These are phyloP conservation scores for Cylindricascospora bacillispora DNA, from an alignment of 1,139 yeast species.

Conservation along the genomic window DNA sequence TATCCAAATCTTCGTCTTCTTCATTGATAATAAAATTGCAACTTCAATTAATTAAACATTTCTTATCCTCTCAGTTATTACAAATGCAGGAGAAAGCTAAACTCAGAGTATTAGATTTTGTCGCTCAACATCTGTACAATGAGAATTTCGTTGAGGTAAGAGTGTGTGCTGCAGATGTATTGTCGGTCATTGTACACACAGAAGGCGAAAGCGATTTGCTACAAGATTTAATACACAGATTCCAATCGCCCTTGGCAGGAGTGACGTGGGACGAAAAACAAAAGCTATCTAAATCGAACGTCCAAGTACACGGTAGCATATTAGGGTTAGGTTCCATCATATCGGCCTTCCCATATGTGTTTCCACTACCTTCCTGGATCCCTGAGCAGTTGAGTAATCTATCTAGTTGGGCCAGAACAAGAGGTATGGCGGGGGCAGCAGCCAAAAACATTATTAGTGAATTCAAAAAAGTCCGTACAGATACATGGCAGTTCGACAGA, in stretches of 20 bases:
- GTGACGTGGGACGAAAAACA: slow-evolving; percentile 40
- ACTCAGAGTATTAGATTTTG: slow-evolving; percentile 37
- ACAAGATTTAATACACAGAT: slow-evolving; percentile 28
- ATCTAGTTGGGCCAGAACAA: slow-evolving; percentile 49
- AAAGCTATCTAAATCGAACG: slow-evolving; percentile 32
- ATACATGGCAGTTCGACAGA: slow-evolving; percentile 91
- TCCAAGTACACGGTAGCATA: slow-evolving; percentile 47
- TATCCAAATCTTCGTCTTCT: slow-evolving; percentile 25
- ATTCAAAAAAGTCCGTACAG: slow-evolving; percentile 87
- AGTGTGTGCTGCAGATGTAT: slow-evolving; percentile 58
- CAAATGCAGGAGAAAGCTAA: slow-evolving; percentile 41
- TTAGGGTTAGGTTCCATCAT: slow-evolving; percentile 82
- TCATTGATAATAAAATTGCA: slow-evolving; percentile 60
- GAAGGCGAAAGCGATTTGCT: slow-evolving; percentile 35
- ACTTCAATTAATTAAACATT: slow-evolving; percentile 59
- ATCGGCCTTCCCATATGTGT: slow-evolving; percentile 78
- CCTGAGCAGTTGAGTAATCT: slow-evolving; percentile 60
- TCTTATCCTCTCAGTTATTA: slow-evolving; percentile 62
- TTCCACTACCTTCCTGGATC: slow-evolving; percentile 90
- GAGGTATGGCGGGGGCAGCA: slow-evolving; percentile 73
- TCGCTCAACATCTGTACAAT: slow-evolving; percentile 45
- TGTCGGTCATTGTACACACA: slow-evolving; percentile 74
- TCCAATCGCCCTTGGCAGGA: slow-evolving; percentile 27
- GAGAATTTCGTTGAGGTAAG: slow-evolving; percentile 59
- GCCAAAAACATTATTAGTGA: slow-evolving; percentile 74